Evolutionary conservation across 768 basidiomycete genomes (phyloP).

Genomic region (Agrocybe chaxingu): DNA sequence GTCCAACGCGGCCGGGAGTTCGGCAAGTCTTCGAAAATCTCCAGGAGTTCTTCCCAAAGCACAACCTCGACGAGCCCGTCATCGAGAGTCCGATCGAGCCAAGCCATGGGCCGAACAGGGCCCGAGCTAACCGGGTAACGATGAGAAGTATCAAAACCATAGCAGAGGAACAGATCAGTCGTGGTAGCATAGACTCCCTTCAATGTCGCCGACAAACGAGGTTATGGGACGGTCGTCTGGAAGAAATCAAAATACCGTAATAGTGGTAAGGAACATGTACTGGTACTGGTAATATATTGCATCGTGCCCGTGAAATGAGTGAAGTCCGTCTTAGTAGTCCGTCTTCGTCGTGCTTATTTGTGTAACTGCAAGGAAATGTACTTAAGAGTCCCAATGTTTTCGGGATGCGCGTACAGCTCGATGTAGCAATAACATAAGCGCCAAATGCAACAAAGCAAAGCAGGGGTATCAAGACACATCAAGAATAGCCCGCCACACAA

Average conservation of each 20-base stretch:
- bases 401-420: no score
- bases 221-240: slow-evolving; percentile 40
- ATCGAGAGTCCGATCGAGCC: slow-evolving; percentile 18
- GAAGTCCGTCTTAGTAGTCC: no score
- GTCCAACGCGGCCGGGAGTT: slow-evolving; percentile 61
- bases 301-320: no score
- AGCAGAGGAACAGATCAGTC: slow-evolving; percentile 67
- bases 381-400: no score
- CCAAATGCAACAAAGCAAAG: background rate
- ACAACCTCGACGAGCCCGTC: slow-evolving; percentile 84
- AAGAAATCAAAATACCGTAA: slow-evolving; percentile 32
- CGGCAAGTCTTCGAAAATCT: slow-evolving; percentile 80
- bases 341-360: no score
- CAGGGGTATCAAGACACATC: slow-evolving; percentile 12
- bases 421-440: no score
- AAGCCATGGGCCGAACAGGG: slow-evolving; percentile 5
- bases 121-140: slow-evolving; percentile 24
- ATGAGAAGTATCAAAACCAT: slow-evolving; percentile 84
- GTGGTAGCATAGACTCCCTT: slow-evolving; percentile 45
- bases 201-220: slow-evolving; percentile 33
- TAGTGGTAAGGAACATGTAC: background rate
- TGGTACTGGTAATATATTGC: no score
- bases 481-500: slow-evolving; percentile 11
- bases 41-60: slow-evolving; percentile 83
- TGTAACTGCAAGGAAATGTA: no score